Base-by-base conservation (phyloP, 768 basidiomycete genomes). In the Tricholoma furcatifolium region DNA sequence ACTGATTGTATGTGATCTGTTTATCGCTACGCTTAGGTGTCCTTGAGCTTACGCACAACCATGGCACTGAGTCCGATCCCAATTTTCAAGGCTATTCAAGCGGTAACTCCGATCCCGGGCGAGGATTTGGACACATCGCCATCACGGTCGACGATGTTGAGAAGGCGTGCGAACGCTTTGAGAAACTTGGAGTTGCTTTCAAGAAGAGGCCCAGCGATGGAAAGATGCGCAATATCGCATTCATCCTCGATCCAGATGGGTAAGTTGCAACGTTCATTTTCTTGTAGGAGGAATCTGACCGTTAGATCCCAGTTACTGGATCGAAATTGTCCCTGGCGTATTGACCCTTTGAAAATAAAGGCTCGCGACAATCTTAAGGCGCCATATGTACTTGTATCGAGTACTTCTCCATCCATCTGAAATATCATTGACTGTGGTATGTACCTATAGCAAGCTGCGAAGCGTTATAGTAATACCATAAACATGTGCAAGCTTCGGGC, bases 181-280 rank as follows among this genome's bases (percentile, higher is more conserved):
- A 94, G 59, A 71, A 72, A 49, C 77, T 91, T 9, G 85, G 85
- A 1, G 93, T 96, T 20, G 68, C 73, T 23, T 98, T 96, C 78
- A 88, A 93, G 79, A 98, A 97, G 76, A 80, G 79, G 57, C 85
- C 84, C 14, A 81, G 78, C 1, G 95, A 96, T 50, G 93, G 95
- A 10, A 88, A 76, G 67, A 94, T 98, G 89, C 85, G 67, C 70
- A 47, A 88, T 58, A 88, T 93, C 45, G 92, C 91, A 1, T 93
- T 93, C 66, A 80, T 88, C 58, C 67, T 91, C 70, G 91, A 93
- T 68, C 91, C 91, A 24, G 91, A 93, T 72, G 87, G 88, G 83
- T 90, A 64, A 56, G 74, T 21, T 24, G 62, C 18, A 24, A 15
- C 11, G 50, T 21, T 38, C 45, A 11, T 14, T 32, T 20, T 11